Base-by-base conservation (phyloP, 1,284 basidiomycete genomes). In the Ceratobasidium sp. region DNA sequence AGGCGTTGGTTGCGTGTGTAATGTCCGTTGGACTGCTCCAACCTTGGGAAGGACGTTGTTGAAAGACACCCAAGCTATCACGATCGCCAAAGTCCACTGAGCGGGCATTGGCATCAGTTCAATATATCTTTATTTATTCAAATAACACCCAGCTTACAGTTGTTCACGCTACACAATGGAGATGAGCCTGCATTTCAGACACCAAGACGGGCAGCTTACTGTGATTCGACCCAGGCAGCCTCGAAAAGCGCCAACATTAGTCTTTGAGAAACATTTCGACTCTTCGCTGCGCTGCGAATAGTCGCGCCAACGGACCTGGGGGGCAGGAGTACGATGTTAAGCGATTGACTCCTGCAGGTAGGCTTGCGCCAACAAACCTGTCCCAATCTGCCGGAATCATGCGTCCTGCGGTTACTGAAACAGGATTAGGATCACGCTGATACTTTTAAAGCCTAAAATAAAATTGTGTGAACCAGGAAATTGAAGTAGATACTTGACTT, bases 41-140 rank as follows among this genome's bases (percentile, higher is more conserved):
- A 10, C 74, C 74, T 38, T 57, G 52, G 1, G 74, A 77, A 5
- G 74, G 74, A n/a, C 74, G 74, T 28, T 77, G 74, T n/a, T 77
- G 74, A 62, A 76, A 76, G 52, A 74, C 77, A 1, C 77, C 77
- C 13, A 78, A n/a, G 33, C 67, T 71, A 50, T 78, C 77, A 33
- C 64, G 61, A 56, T 75, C 77, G 33, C 77, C 77, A 48, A 70
- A 78, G 77, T 50, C 56, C 46, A 74, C 59, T 74, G n/a, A 15
- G 15, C 28, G 12, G 26, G 20, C 1, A 20, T 74, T n/a, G 38
- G 71, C 40, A 44, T 42, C 40, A 38, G 38, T 7, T 15, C 33
- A 10, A 44, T 64, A 26, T 44, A 64, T 64, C 26, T 28, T 28
- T 10, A n/a, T n/a, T n/a, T n/a, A n/a, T 17, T 1, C 42, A 38